These are phyloP conservation scores for Cystobasidium ongulense DNA, from an alignment of 768 basidiomycete genomes.

Conservation along the genomic window DNA sequence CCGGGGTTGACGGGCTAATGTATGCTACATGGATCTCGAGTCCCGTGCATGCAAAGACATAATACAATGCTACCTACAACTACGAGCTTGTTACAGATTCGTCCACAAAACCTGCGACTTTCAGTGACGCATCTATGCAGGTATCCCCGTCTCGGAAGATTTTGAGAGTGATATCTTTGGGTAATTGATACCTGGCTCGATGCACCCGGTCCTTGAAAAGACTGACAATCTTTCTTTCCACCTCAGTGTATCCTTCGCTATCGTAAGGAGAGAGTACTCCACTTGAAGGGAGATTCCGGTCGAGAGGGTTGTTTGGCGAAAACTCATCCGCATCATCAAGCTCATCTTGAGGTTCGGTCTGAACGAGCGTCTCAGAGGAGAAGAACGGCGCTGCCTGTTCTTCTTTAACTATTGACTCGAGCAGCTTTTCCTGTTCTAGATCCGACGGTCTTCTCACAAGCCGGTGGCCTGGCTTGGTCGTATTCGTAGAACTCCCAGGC, in stretches of 20 bases:
- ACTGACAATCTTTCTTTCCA: neutral
- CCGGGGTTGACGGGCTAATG: no score
- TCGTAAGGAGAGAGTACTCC: constrained; percentile 17
- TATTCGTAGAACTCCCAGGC: neutral
- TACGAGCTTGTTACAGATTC: neutral
- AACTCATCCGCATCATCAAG: constrained; percentile 34
- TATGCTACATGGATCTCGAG: no score
- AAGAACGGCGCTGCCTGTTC: neutral
- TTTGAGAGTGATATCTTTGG: constrained; percentile 9
- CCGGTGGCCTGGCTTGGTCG: neutral
- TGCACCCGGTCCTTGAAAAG: constrained; percentile 13
- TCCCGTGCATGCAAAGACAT: no score
- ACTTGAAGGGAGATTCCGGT: constrained; percentile 10
- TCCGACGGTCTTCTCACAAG: constrained; percentile 7
- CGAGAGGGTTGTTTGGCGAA: constrained; percentile 41
- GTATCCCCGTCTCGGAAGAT: constrained; percentile 30
- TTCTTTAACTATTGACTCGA: neutral
- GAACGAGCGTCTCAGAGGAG: neutral
- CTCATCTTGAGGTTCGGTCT: neutral
- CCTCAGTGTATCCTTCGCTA: constrained; percentile 17
- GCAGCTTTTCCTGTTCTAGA: neutral
- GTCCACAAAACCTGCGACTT: neutral
- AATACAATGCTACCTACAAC: no score
- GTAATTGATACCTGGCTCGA: neutral
- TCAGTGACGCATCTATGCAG: neutral